Conservation (phyloP, 805 yeast species). For the Wickerhamiella spandovensis region DNA sequence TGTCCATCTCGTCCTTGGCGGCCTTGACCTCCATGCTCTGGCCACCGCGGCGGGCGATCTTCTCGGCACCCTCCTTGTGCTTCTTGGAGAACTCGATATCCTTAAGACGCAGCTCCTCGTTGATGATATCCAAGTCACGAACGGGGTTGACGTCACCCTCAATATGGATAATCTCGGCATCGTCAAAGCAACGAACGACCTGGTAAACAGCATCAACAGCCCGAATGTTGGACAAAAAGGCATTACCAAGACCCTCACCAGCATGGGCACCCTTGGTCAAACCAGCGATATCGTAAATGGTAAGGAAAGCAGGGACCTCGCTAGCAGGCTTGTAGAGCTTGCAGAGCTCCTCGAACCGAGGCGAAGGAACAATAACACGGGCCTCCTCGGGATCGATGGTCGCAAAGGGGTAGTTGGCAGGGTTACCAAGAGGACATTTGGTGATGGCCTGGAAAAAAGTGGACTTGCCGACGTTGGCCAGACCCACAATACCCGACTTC, state of each 20-base stretch:
- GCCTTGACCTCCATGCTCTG: constrained; percentile 80
- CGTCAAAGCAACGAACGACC: constrained; percentile 95
- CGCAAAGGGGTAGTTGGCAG: constrained; percentile 97
- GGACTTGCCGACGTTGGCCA: constrained; percentile 79
- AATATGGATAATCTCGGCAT: constrained; percentile 93
- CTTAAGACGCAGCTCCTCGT: constrained; percentile 84
- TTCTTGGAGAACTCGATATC: constrained; percentile 91
- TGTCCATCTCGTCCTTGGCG: constrained; percentile 71
- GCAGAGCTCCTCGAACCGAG: constrained; percentile 66
- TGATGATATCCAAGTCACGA: constrained; percentile 85
- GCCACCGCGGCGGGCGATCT: constrained; percentile 75
- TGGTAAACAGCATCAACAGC: constrained; percentile 97
- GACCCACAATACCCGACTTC: constrained; percentile 83
- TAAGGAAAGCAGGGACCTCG: constrained; percentile 82
- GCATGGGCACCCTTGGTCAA: constrained; percentile 91
- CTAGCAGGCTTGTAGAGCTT: constrained; percentile 67
- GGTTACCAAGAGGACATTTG: constrained; percentile 81
- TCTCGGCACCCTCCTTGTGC: constrained; percentile 64
- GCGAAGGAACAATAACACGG: constrained; percentile 84
- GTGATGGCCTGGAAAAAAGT: constrained; percentile 97
- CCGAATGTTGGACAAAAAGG: constrained; percentile 90
- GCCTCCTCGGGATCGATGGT: constrained; percentile 98
- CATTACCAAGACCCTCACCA: constrained; percentile 97
- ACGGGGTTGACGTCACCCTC: constrained; percentile 94
- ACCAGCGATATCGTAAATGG: constrained; percentile 96